A percentile compares a stretch with the other conserved stretches of the same genome.
Evolutionary conservation across 768 basidiomycete genomes (phyloP).

Genomic region (Xerocomus brunneocitrinus): DNA sequence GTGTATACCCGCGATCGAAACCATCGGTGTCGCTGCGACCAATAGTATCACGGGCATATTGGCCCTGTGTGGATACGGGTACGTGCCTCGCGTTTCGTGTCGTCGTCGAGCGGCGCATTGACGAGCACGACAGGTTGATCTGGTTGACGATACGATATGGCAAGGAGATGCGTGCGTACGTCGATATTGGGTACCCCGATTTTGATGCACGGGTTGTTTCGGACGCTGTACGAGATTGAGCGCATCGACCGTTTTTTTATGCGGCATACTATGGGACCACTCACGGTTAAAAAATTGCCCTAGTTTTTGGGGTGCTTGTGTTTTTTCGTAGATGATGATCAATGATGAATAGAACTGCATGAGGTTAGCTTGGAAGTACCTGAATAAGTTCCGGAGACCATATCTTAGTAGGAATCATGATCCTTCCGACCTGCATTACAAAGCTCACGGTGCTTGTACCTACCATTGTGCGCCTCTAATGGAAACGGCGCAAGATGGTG

Average conservation of each 20-base stretch:
- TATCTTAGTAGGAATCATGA: too few relatives aligned
- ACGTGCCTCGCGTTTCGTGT: conserved; percentile 20
- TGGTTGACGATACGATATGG: conserved; percentile 54
- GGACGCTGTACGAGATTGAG: background rate
- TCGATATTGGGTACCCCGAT: conserved; percentile 51
- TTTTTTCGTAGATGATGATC: background rate
- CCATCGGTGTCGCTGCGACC: conserved; percentile 47
- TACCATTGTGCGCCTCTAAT: too few relatives aligned
- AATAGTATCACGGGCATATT: conserved; percentile 44
- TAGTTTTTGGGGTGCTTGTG: background rate
- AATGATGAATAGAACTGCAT: too few relatives aligned
- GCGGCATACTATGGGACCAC: background rate
- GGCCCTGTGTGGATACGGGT: conserved; percentile 51
- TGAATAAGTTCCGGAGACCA: too few relatives aligned
- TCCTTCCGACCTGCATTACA: too few relatives aligned
- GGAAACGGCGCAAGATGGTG: too few relatives aligned
- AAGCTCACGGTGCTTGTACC: too few relatives aligned
- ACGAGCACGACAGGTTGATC: conserved; percentile 38
- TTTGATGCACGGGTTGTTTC: conserved; percentile 1
- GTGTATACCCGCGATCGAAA: conserved; percentile 42
- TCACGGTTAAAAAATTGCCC: background rate
- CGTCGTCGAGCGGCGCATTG: background rate
- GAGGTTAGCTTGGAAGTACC: too few relatives aligned
- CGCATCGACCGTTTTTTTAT: background rate
- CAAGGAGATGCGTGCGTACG: conserved; percentile 49